Evolutionary conservation across 2,329 filamentous ascomycete genomes (phyloP).

Genomic region (Pseudocercospora pini-densiflorae): DNA sequence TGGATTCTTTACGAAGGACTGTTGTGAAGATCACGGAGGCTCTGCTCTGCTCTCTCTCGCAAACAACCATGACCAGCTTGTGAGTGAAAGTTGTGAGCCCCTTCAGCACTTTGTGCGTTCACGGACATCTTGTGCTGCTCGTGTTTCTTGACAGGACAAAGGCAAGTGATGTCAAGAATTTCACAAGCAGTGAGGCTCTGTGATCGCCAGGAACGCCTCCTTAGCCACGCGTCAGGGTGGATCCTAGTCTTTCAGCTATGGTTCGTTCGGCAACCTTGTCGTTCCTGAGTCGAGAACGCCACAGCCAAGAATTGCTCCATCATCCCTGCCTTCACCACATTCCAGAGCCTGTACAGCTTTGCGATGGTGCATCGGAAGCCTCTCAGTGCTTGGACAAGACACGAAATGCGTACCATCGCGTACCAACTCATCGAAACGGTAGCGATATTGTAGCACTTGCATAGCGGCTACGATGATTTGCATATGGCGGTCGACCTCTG

Average conservation of each 20-base stretch:
- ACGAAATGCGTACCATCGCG: too few relatives aligned
- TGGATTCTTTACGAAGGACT: not conserved
- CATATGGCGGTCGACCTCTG: too few relatives aligned
- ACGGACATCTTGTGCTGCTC: not conserved
- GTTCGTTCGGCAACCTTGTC: not conserved
- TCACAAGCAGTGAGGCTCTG: conserved; percentile 8
- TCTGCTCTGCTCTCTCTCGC: not conserved
- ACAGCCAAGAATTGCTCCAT: not conserved
- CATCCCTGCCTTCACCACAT: not conserved
- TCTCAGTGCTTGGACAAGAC: too few relatives aligned
- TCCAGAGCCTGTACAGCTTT: not conserved
- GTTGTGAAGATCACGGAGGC: conserved; percentile 9
- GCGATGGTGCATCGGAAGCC: too few relatives aligned
- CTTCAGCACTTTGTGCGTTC: not conserved
- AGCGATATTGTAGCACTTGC: too few relatives aligned
- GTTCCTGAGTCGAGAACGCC: not conserved
- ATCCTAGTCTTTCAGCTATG: not conserved
- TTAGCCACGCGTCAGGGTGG: conserved; percentile 9
- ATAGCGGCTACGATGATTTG: too few relatives aligned
- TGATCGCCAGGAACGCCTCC: conserved; percentile 8
- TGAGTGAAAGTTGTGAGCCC: not conserved
- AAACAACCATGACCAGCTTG: not conserved
- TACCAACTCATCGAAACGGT: too few relatives aligned
- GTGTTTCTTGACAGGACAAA: not conserved
- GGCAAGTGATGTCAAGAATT: not conserved